A percentile compares a stretch with the other conserved stretches of the same genome.
Conservation (phyloP, 1,284 basidiomycete species). For the Amylostereum areolatum region DNA sequence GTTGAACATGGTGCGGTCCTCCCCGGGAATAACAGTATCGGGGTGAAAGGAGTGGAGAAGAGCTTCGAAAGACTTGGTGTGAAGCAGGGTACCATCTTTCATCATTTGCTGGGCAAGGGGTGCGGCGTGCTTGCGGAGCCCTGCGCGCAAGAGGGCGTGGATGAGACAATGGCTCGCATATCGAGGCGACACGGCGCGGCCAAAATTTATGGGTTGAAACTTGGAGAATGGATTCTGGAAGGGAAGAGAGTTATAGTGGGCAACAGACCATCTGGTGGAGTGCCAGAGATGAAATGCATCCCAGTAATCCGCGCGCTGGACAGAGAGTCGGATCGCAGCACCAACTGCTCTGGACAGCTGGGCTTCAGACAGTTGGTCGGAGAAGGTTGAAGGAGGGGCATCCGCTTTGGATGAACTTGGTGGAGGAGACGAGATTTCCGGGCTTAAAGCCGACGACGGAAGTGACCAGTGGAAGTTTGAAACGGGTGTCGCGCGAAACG, state of each 20-base stretch:
- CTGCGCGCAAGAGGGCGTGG: constrained; percentile 53
- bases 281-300: constrained; percentile 55
- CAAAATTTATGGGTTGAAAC: constrained; percentile 40
- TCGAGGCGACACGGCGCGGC: constrained; percentile 44
- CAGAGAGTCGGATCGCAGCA: constrained; percentile 44
- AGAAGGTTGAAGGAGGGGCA: neutral
- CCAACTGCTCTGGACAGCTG: constrained; percentile 47
- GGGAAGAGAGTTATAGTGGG: constrained; percentile 1
- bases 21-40: constrained; percentile 7
- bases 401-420: constrained; percentile 5
- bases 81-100: constrained; percentile 41
- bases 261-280: constrained; percentile 41
- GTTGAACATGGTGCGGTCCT: constrained; percentile 1
- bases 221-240: constrained; percentile 6
- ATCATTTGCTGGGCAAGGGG: constrained; percentile 47
- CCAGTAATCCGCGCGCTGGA: constrained; percentile 34
- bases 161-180: constrained; percentile 57
- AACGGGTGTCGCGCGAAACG: no score
- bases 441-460: no score
- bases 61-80: constrained; percentile 39
- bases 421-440: neutral
- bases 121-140: constrained; percentile 41
- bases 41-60: constrained; percentile 32
- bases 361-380: constrained; percentile 24
- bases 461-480: no score